Conservation (phyloP, 495 filamentous ascomycete species). For the Aspergillus ellipticus region DNA sequence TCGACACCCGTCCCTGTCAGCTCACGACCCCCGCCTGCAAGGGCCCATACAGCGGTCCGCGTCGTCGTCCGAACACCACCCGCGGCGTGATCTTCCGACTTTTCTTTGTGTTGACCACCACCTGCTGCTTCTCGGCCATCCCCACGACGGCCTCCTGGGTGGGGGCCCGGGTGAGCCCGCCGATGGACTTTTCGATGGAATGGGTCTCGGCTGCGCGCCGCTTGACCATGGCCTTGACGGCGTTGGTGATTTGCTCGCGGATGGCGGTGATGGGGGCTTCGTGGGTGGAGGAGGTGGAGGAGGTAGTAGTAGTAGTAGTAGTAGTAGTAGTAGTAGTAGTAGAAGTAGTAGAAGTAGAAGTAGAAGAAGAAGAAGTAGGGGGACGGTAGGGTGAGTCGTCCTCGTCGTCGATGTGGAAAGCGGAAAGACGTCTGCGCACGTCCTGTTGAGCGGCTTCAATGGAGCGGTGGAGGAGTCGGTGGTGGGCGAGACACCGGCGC, state of each 20-base stretch:
- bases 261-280: constrained; percentile 5
- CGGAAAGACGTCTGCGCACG: constrained; percentile 12
- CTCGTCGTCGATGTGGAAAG: constrained; percentile 8
- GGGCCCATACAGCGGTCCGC: neutral
- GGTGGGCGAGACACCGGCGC: constrained; percentile 25
- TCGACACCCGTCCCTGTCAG: neutral
- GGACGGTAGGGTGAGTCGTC: neutral
- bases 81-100: neutral
- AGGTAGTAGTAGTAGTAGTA: too few species aligned
- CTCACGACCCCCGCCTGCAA: neutral
- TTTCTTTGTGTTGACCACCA: neutral
- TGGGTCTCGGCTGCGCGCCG: constrained; percentile 2
- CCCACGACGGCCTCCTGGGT: neutral
- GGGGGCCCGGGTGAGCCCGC: neutral
- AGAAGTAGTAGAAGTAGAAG: neutral
- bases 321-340: constrained; percentile 2
- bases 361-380: too few species aligned
- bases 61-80: neutral
- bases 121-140: neutral
- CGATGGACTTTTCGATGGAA: neutral
- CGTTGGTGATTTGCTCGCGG: constrained; percentile 15
- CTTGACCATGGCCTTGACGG: constrained; percentile 9
- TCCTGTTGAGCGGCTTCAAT: constrained; percentile 18
- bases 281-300: neutral
- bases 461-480: constrained; percentile 18